A percentile compares a stretch with the other conserved stretches of the same genome.
Conservation (phyloP, 1,284 basidiomycete species). For the Cryptococcus sp. region DNA sequence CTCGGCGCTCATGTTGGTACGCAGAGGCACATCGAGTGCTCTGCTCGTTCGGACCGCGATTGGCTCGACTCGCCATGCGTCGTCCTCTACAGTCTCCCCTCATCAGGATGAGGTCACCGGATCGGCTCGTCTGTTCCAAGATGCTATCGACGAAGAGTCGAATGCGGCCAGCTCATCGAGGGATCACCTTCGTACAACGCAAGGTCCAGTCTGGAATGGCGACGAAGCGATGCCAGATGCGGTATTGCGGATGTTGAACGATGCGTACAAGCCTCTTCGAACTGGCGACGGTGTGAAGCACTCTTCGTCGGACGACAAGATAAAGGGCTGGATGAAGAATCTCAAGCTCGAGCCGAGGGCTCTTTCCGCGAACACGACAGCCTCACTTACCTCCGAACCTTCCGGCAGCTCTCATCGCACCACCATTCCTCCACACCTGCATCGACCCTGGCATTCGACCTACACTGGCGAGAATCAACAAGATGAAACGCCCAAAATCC, state of each 20-base stretch:
- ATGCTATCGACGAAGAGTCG: slow-evolving; percentile 58
- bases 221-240: slow-evolving; percentile 67
- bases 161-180: slow-evolving; percentile 30
- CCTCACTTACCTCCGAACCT: background rate
- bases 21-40: too few relatives aligned
- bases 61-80: too few relatives aligned
- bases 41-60: too few relatives aligned
- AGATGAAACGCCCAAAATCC: slow-evolving; percentile 28
- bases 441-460: slow-evolving; percentile 44
- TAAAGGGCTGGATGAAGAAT: slow-evolving; percentile 51
- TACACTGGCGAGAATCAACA: slow-evolving; percentile 31
- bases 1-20: too few relatives aligned
- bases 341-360: slow-evolving; percentile 33
- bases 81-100: too few relatives aligned
- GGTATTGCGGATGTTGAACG: slow-evolving; percentile 75
- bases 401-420: slow-evolving; percentile 31
- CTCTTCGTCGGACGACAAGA: slow-evolving; percentile 64
- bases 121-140: slow-evolving; percentile 64
- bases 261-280: slow-evolving; percentile 74
- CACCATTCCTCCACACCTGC: slow-evolving; percentile 40
- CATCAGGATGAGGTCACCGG: too few relatives aligned
- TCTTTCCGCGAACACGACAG: background rate
- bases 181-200: slow-evolving; percentile 43
- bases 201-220: slow-evolving; percentile 58
- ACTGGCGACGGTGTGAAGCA: slow-evolving; percentile 40